These are phyloP conservation scores for Globisporangium carolinianum DNA, from an alignment of 352 stramenopile genomes.

Conservation along the genomic window DNA sequence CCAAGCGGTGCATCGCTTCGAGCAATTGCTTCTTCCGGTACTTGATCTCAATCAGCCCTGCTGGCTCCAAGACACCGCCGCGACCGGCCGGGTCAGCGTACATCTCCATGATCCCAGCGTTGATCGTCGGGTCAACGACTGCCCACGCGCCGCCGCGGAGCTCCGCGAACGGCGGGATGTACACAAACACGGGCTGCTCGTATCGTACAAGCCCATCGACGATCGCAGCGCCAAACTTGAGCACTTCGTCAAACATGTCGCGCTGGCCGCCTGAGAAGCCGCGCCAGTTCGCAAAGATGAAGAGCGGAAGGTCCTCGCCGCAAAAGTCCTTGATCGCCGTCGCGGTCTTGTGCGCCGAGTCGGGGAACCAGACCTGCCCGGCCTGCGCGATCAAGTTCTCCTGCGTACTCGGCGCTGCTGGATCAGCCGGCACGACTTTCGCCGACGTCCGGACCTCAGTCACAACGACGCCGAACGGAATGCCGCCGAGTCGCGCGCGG, in stretches of 20 bases:
- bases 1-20: conserved; percentile 95
- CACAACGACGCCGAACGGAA: conserved; percentile 97
- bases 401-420: conserved; percentile 94
- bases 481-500: conserved; percentile 95
- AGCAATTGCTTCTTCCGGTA: conserved; percentile 98
- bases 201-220: conserved; percentile 99
- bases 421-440: conserved; percentile 96
- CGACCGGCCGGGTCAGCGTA: conserved; percentile 93
- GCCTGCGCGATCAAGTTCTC: conserved; percentile 97
- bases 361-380: conserved; percentile 99
- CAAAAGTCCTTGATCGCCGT: conserved; percentile 99
- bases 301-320: conserved; percentile 97
- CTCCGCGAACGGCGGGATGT: conserved; percentile 98
- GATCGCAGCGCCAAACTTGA: conserved; percentile 99
- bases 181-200: conserved; percentile 99
- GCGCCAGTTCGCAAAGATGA: conserved; percentile 99
- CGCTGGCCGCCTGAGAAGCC: conserved; percentile 99
- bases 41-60: conserved; percentile 98
- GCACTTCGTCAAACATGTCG: conserved; percentile 99
- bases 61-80: conserved; percentile 98
- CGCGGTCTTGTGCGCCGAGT: conserved; percentile 99
- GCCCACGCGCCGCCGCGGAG: conserved; percentile 98
- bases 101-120: conserved; percentile 99
- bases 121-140: conserved; percentile 99
- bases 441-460: conserved; percentile 98